phyloP scores from a whole-genome alignment of 305 asterid species.

The Ajuga reptans region DNA sequence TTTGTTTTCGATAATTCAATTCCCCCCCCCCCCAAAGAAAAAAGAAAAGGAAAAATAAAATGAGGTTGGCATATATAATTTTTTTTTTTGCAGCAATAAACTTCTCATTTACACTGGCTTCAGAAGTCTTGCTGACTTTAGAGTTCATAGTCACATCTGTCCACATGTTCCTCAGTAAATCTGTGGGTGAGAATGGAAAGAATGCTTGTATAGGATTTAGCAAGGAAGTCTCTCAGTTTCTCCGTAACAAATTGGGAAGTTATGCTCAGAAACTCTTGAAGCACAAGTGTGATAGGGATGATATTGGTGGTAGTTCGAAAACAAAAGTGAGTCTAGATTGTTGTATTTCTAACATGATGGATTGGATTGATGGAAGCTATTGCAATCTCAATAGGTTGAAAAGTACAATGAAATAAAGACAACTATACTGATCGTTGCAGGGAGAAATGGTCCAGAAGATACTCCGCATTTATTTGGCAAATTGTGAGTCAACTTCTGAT shows the following conservation, averaged over 20 bases:
- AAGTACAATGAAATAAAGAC: conserved; percentile 11
- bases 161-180: conserved; percentile 36
- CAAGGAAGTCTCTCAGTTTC: conserved; percentile 46
- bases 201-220: conserved; percentile 32
- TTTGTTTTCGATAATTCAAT: neutral
- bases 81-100: conserved; percentile 48
- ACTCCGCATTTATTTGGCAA: conserved; percentile 66
- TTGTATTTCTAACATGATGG: conserved; percentile 13
- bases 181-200: conserved; percentile 35
- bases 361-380: conserved; percentile 2
- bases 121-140: conserved; percentile 61
- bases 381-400: conserved; percentile 10
- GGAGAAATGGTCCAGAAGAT: conserved; percentile 76
- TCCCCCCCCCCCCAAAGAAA: neutral
- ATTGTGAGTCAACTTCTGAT: conserved; percentile 54
- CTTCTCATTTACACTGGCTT: conserved; percentile 67
- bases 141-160: conserved; percentile 51
- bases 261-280: conserved; percentile 60
- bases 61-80: conserved; percentile 10
- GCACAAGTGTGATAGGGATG: conserved; percentile 49
- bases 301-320: conserved; percentile 41
- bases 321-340: conserved; percentile 42
- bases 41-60: neutral
- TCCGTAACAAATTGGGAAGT: conserved; percentile 55
- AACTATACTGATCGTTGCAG: conserved; percentile 37